A percentile compares a stretch with the other conserved stretches of the same genome.
Conservation (phyloP, 2,329 filamentous ascomycete genomes). For the Fusarium sp. region DNA sequence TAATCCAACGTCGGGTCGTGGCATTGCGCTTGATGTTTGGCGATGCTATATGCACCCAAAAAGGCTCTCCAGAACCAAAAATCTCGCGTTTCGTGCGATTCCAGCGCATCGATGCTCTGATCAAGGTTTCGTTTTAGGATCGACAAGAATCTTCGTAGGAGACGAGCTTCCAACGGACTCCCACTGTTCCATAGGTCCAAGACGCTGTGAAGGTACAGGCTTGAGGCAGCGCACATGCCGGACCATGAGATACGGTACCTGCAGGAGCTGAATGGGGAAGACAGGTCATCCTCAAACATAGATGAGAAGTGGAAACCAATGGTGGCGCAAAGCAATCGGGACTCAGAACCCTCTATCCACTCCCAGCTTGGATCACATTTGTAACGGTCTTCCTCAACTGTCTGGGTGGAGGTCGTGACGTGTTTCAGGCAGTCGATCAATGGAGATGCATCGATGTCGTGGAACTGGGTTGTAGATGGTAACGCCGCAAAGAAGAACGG, state of each 20-base stretch:
- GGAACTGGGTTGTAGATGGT: background rate
- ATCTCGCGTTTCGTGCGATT: background rate
- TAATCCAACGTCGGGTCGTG: background rate
- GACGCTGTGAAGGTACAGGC: slow-evolving; percentile 38
- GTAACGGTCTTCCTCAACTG: background rate
- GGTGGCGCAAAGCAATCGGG: slow-evolving; percentile 21
- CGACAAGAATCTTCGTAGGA: slow-evolving; percentile 11
- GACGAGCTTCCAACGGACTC: slow-evolving; percentile 2
- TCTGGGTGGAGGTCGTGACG: slow-evolving; percentile 17
- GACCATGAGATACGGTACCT: slow-evolving; percentile 35
- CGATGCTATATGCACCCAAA: slow-evolving; percentile 29
- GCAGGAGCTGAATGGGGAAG: rapidly evolving
- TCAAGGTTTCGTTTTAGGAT: slow-evolving; percentile 31
- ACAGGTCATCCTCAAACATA: slow-evolving; percentile 5
- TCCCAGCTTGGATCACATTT: slow-evolving; percentile 38
- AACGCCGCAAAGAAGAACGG: slow-evolving; percentile 39
- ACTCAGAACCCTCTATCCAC: slow-evolving; percentile 44
- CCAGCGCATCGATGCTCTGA: background rate
- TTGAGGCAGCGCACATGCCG: slow-evolving; percentile 19
- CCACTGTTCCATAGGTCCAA: slow-evolving; percentile 31
- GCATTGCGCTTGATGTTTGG: background rate
- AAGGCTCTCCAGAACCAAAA: slow-evolving; percentile 43
- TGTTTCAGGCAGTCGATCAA: slow-evolving; percentile 35
- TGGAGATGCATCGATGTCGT: slow-evolving; percentile 21
- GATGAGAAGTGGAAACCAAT: slow-evolving; percentile 38